Evolutionary conservation across 2,329 filamentous ascomycete species (phyloP).

Genomic region (Fragosphaeria purpurea): DNA sequence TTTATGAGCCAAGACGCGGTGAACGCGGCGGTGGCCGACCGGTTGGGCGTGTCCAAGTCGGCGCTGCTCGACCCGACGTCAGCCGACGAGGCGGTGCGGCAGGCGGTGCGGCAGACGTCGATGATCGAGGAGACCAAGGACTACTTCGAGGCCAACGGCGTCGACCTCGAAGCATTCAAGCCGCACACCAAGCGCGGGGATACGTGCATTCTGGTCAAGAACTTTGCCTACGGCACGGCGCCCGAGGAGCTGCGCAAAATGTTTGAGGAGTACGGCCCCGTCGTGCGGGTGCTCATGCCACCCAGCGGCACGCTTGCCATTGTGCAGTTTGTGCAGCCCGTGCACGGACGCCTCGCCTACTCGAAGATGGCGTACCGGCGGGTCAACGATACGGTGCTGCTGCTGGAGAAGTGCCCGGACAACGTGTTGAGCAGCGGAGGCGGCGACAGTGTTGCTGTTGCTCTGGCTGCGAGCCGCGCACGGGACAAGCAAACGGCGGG

Average conservation of each 20-base stretch:
- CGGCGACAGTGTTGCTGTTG: not conserved
- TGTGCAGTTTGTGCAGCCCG: constrained; percentile 71
- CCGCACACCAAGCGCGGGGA: constrained; percentile 67
- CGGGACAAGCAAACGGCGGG: not conserved
- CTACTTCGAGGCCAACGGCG: constrained; percentile 79
- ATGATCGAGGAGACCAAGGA: constrained; percentile 93
- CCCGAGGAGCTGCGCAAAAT: constrained; percentile 67
- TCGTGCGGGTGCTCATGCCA: constrained; percentile 80
- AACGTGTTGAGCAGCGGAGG: constrained; percentile 51
- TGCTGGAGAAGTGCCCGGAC: constrained; percentile 86
- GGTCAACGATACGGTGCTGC: constrained; percentile 82
- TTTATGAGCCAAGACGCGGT: constrained; percentile 97
- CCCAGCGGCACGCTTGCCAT: constrained; percentile 90
- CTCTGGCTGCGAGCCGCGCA: constrained; percentile 22
- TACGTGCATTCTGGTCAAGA: constrained; percentile 83
- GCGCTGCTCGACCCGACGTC: constrained; percentile 93
- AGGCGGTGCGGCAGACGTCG: constrained; percentile 84
- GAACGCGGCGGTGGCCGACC: constrained; percentile 76
- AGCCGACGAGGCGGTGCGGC: constrained; percentile 87
- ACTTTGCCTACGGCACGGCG: constrained; percentile 77
- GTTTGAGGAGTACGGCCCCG: constrained; percentile 76
- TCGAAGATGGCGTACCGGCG: constrained; percentile 77
- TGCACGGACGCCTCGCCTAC: constrained; percentile 76
- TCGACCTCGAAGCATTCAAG: constrained; percentile 89
- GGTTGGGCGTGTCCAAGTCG: constrained; percentile 81